These are phyloP conservation scores for Eimeria sp. DNA, from an alignment of 169 alveolate genomes.

Conservation along the genomic window DNA sequence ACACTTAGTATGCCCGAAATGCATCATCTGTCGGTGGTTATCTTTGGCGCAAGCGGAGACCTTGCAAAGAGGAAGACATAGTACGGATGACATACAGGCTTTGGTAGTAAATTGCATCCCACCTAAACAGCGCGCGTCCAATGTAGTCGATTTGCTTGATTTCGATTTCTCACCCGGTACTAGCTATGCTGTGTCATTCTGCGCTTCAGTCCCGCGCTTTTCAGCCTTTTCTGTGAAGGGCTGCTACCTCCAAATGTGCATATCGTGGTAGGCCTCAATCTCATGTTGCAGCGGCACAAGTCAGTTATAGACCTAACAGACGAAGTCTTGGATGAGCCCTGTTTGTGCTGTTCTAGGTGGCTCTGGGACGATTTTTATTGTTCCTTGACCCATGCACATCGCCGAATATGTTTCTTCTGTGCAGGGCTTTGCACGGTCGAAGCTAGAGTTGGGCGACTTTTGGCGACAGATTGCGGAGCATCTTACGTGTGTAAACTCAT, in stretches of 20 bases:
- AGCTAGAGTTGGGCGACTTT: constrained; percentile 79
- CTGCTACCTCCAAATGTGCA: constrained; percentile 85
- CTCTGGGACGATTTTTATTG: not conserved
- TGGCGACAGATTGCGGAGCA: constrained; percentile 73
- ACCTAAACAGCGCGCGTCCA: not conserved
- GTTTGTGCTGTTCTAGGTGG: not conserved
- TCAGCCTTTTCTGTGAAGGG: constrained; percentile 88
- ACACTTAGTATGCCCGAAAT: constrained; percentile 17
- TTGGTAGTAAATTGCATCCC: not conserved
- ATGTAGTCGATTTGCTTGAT: no score
- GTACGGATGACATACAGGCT: constrained; percentile 46
- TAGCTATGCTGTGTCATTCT: not conserved
- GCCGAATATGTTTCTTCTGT: constrained; percentile 55
- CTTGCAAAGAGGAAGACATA: constrained; percentile 87
- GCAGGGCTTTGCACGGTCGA: constrained; percentile 84
- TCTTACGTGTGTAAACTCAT: constrained; percentile 80
- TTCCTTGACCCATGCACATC: not conserved
- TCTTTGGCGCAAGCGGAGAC: constrained; percentile 89
- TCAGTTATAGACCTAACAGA: not conserved
- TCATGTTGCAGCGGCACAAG: not conserved
- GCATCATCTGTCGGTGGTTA: constrained; percentile 83
- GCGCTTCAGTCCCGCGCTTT: constrained; percentile 86
- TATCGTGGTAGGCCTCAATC: constrained; percentile 84
- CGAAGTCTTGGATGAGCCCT: not conserved
- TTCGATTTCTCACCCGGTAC: not conserved